Evolutionary conservation across 441 rosid genomes (phyloP), one percentile per base, ranked within the genome.

Genomic region (Manihot esculenta): DNA sequence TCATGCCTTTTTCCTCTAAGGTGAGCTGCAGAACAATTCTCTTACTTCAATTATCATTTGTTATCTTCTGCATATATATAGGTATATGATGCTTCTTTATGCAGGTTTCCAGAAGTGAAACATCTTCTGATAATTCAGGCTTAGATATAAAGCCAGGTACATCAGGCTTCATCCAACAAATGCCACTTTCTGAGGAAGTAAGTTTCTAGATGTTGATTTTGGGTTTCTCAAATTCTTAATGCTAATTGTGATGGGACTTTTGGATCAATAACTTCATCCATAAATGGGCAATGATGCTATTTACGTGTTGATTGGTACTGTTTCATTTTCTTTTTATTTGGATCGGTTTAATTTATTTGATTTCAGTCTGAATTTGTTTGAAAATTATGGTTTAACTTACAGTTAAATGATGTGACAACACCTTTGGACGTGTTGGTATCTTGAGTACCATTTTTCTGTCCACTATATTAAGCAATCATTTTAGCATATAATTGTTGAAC

Each of bases 91-190:
- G 55, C 49, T 76, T 71, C 56, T 57, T 82, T 51, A 63, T 72
- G 74, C 67, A 87, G 90, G 79, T 68, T 78, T 71, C 82, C 70
- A 79, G 78, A 58, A 80, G 80, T 70, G 93, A 94, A 69, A 75
- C 81, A 49, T 79, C 81, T 51, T 72, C 80, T 49, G 78, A 76
- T 74, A 82, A 84, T 77, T 72, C 80, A 63, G 80, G 69, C 65
- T 80, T 81, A 54, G 85, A 79, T 62, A 30, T 48, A 66, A 83
- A 69, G 69, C 70, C 77, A 73, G 77, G 77, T 49, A 68, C 78
- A 58, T 79, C 84, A 64, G 51, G 76, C 66, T 81, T 64, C 56
- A 74, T 35, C 73, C 78, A 77, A 33, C 55, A 56, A 66, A 53
- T 58, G 44, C 78, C 78, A 65, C 70, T 60, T 72, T 26, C 64